Evolutionary conservation across 2,329 filamentous ascomycete species (phyloP), one percentile per base, ranked within the genome.

Genomic region (Fusarium sacchari): DNA sequence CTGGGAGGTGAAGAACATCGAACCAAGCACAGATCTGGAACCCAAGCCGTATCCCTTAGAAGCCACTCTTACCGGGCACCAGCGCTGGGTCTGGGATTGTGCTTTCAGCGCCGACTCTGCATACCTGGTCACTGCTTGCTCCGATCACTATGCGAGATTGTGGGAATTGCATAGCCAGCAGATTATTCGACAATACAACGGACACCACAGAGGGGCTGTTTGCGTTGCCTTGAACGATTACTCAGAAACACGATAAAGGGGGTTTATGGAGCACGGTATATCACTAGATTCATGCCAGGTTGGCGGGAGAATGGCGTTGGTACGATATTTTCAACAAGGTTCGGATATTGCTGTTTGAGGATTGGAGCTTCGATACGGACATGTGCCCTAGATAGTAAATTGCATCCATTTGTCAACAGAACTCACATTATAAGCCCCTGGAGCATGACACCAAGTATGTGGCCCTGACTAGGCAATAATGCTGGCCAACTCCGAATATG

Each of bases 41-140:
- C 82, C 86, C 14, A 89, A 87, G 81, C 92, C 87, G 46, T 96
- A 94, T 76, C 93, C 92, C 15, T 89, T 97, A 26, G 94, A 97
- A 82, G 95, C 94, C 6, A 97, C 94, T 4, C 89, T 98, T 3
- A 93, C 93, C 28, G 94, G 93, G 61, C 95, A 98, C 83, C 95
- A 98, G 84, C 91, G 95, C 60, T 98, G 95, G 95, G 95, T 98
- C 2, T 98, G 95, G 95, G 95, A 98, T 82, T 98, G 95, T 79
- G 95, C 95, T 2, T 98, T 98, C 83, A 96, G 93, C 70, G 95
- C 95, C 32, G 95, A 98, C 81, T 95, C 92, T 39, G 95, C 95
- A 1, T 98, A 98, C 79, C 86, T 98, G 12, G 95, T 98, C 18
- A 98, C 95, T 2, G 95, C 95, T 10, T 97, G 94, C 81, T 96